Percentiles rank a stretch among this genome's conserved stretches.
Conservation (phyloP, 2,329 filamentous ascomycete genomes). For the Calonectria henricotiae region DNA sequence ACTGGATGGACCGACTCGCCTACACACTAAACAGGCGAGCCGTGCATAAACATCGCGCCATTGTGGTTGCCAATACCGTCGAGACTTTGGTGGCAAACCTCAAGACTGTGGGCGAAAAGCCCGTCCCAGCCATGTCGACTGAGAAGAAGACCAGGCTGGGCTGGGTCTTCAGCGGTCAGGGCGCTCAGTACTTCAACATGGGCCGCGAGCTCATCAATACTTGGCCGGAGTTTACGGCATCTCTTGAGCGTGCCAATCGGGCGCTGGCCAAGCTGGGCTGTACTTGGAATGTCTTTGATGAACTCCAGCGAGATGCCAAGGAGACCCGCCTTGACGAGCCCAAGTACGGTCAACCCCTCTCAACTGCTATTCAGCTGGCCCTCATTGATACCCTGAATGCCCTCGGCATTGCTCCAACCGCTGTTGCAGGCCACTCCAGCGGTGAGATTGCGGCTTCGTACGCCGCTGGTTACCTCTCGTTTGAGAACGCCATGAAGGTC, state of each 20-base stretch:
- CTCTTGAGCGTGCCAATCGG: slow-evolving; percentile 35
- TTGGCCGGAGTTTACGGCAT: slow-evolving; percentile 42
- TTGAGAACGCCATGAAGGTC: slow-evolving; percentile 53
- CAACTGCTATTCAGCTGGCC: slow-evolving; percentile 62
- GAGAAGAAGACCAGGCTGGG: slow-evolving; percentile 39
- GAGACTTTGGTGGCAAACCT: slow-evolving; percentile 38
- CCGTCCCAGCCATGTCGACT: slow-evolving; percentile 31
- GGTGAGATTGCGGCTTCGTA: slow-evolving; percentile 62
- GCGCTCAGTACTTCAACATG: slow-evolving; percentile 59
- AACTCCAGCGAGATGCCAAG: slow-evolving; percentile 37
- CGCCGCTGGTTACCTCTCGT: slow-evolving; percentile 43
- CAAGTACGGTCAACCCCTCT: slow-evolving; percentile 58
- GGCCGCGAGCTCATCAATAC: slow-evolving; percentile 52
- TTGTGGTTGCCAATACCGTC: slow-evolving; percentile 41
- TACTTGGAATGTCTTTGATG: slow-evolving; percentile 38
- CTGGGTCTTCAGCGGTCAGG: slow-evolving; percentile 59
- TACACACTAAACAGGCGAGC: slow-evolving; percentile 40
- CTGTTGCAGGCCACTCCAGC: slow-evolving; percentile 59
- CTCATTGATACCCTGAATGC: slow-evolving; percentile 57
- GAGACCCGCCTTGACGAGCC: slow-evolving; percentile 46
- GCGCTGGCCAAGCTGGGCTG: slow-evolving; percentile 28
- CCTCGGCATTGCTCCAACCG: slow-evolving; percentile 51
- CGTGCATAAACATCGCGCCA: slow-evolving; percentile 35
- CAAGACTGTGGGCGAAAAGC: slow-evolving; percentile 33
- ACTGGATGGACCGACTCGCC: slow-evolving; percentile 37